Evolutionary conservation across 441 rosid genomes (phyloP).

Genomic region (Capsella rubella): DNA sequence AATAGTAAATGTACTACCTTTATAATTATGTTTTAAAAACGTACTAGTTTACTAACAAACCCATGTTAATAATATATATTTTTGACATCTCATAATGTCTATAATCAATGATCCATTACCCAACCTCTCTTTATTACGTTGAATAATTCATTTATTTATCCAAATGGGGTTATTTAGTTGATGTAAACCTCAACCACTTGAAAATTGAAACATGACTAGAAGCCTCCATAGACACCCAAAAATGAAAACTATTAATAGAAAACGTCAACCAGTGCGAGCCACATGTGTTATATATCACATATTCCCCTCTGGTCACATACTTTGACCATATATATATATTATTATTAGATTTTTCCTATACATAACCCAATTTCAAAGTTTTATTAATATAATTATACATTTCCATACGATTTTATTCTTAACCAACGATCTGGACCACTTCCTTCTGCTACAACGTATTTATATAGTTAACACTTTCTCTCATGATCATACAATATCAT

Average conservation of each 20-base stretch:
- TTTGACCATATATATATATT: slow-evolving; percentile 18
- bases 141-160: slow-evolving; percentile 17
- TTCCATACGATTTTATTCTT: slow-evolving; percentile 5
- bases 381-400: background rate
- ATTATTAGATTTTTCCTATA: background rate
- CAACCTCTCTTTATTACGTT: slow-evolving; percentile 16
- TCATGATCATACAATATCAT: background rate
- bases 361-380: background rate
- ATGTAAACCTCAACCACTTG: slow-evolving; percentile 27
- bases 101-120: background rate
- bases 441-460: slow-evolving; percentile 53
- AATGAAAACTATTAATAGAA: slow-evolving; percentile 16
- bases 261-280: slow-evolving; percentile 30
- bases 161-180: slow-evolving; percentile 4
- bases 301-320: slow-evolving; percentile 31
- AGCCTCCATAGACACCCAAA: background rate
- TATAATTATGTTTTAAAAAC: too few relatives aligned
- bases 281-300: slow-evolving; percentile 14
- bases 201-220: background rate
- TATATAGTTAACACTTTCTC: slow-evolving; percentile 15
- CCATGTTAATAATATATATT: too few relatives aligned
- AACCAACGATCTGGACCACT: slow-evolving; percentile 36
- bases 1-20: too few relatives aligned
- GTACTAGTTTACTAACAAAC: too few relatives aligned
- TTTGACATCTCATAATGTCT: background rate